A percentile compares a stretch with the other conserved stretches of the same genome.
These are phyloP conservation scores for Hysterangium stoloniferum DNA, from an alignment of 768 basidiomycete genomes.

Conservation along the genomic window DNA sequence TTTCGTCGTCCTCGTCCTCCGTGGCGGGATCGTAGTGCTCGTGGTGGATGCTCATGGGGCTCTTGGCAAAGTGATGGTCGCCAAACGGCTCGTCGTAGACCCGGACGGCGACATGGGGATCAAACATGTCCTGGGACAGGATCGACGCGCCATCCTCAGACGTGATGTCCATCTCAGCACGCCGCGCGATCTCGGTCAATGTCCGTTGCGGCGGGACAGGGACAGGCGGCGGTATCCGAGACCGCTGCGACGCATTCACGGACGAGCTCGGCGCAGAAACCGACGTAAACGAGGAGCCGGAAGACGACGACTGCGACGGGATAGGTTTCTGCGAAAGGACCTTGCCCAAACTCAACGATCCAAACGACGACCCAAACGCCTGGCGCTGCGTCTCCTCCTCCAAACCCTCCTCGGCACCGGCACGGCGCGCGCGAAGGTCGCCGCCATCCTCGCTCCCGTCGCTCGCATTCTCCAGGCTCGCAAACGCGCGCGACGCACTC, in stretches of 20 bases:
- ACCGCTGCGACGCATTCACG: slow-evolving; percentile 54
- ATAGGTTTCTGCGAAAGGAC: neutral
- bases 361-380: slow-evolving; percentile 26
- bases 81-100: slow-evolving; percentile 39
- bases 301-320: neutral
- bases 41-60: neutral
- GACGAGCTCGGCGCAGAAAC: slow-evolving; percentile 14
- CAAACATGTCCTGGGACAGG: slow-evolving; percentile 16
- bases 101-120: slow-evolving; percentile 14
- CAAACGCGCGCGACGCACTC: slow-evolving; percentile 55
- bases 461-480: slow-evolving; percentile 44
- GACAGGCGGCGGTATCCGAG: slow-evolving; percentile 21
- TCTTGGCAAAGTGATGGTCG: slow-evolving; percentile 31
- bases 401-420: slow-evolving; percentile 15
- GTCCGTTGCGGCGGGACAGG: slow-evolving; percentile 20
- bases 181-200: slow-evolving; percentile 15
- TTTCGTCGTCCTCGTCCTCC: slow-evolving; percentile 8
- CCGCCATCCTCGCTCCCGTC: slow-evolving; percentile 22
- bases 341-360: slow-evolving; percentile 25
- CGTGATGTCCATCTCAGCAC: slow-evolving; percentile 20
- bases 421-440: slow-evolving; percentile 23
- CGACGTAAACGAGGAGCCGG: slow-evolving; percentile 12
- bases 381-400: too few relatives aligned
- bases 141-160: slow-evolving; percentile 17
- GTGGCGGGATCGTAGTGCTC: neutral